Evolutionary conservation across 257 asterid genomes (phyloP).

Genomic region (Salvia splendens): DNA sequence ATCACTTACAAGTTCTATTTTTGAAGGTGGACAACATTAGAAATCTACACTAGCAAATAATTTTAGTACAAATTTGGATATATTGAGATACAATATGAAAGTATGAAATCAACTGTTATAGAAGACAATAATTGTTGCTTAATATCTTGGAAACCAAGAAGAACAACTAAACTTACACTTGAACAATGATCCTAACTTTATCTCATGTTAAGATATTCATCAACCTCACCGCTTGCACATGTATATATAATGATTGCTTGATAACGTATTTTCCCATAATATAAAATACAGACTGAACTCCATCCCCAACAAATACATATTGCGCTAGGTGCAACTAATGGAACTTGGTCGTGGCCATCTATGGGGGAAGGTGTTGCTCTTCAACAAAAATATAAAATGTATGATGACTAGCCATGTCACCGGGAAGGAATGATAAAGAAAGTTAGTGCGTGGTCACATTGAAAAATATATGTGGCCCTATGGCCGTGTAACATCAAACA

Average conservation of each 20-base stretch:
- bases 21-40: slow-evolving; percentile 5
- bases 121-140: background rate
- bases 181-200: background rate
- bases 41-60: slow-evolving; percentile 1
- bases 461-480: background rate
- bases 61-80: background rate
- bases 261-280: background rate
- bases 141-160: background rate
- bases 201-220: slow-evolving; percentile 22
- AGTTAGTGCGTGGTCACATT: background rate
- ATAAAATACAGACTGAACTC: slow-evolving; percentile 10
- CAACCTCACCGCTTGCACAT: background rate
- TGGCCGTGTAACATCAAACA: background rate
- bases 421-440: background rate
- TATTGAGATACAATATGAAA: slow-evolving; percentile 24
- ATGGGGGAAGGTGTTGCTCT: background rate
- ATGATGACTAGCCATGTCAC: background rate
- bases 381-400: background rate
- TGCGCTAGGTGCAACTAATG: slow-evolving; percentile 4
- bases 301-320: background rate
- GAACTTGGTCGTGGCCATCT: background rate
- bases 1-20: background rate
- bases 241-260: background rate
- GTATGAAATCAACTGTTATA: slow-evolving; percentile 4
- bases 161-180: background rate